Evolutionary conservation across 371 early-diverging fungal species (phyloP).

Genomic region (Mucor racemosus): DNA sequence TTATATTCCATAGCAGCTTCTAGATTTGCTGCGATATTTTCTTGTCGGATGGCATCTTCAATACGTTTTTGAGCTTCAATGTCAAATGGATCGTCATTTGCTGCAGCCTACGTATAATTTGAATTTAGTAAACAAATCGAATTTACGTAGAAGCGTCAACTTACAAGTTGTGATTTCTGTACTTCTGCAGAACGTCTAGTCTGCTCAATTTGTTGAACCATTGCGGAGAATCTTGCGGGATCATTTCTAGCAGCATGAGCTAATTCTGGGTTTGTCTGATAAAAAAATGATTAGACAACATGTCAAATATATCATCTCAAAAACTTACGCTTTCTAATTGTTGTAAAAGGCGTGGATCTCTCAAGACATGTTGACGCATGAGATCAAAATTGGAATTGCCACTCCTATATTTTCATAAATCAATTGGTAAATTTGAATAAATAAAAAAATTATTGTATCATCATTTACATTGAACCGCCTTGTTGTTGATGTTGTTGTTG

Average conservation of each 20-base stretch:
- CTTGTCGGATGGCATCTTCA: conserved; percentile 87
- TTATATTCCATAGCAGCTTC: conserved; percentile 94
- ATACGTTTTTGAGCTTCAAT: conserved; percentile 90
- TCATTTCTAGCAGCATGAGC: conserved; percentile 71
- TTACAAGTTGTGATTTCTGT: conserved; percentile 61
- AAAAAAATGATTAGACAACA: background rate
- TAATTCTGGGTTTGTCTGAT: conserved; percentile 73
- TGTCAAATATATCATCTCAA: too few species aligned
- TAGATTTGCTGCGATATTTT: conserved; percentile 86
- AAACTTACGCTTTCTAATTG: conserved; percentile 65
- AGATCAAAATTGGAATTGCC: conserved; percentile 64
- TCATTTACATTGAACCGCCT: conserved; percentile 20
- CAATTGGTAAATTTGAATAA: background rate
- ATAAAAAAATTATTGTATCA: background rate
- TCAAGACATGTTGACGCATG: conserved; percentile 77
- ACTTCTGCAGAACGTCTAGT: conserved; percentile 61
- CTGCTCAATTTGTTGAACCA: conserved; percentile 69
- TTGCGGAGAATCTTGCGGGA: conserved; percentile 67
- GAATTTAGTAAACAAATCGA: background rate
- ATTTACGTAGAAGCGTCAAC: background rate
- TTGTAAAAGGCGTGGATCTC: conserved; percentile 66
- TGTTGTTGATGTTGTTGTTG: too few species aligned
- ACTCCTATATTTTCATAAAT: background rate
- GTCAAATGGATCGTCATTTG: conserved; percentile 86
- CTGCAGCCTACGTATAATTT: conserved; percentile 21